These are phyloP conservation scores for Neurospora terricola DNA, from an alignment of 495 filamentous ascomycete genomes.

Conservation along the genomic window DNA sequence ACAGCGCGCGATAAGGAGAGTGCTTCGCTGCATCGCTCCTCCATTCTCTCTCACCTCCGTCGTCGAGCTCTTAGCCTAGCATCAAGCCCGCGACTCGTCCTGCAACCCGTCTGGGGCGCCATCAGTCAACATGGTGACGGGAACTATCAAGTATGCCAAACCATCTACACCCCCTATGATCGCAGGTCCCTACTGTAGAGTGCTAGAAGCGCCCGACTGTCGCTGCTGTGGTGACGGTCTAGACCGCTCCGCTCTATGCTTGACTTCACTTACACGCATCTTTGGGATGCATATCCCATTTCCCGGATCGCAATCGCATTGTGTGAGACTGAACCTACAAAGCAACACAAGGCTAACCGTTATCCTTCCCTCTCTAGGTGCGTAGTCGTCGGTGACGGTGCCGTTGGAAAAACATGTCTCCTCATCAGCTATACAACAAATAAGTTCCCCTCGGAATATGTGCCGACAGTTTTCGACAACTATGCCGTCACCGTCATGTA, in stretches of 20 bases:
- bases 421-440: conserved; percentile 99
- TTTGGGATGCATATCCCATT: neutral
- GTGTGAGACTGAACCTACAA: neutral
- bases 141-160: conserved; percentile 68
- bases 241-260: neutral
- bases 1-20: conserved; percentile 17
- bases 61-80: conserved; percentile 8
- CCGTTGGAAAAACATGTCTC: conserved; percentile 96
- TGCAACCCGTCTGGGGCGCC: conserved; percentile 19
- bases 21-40: conserved; percentile 11
- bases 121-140: conserved; percentile 59
- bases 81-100: conserved; percentile 12
- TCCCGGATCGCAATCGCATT: neutral
- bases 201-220: neutral
- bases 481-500: conserved; percentile 99
- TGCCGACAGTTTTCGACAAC: conserved; percentile 98
- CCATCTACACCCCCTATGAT: conserved; percentile 2
- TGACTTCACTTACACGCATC: neutral
- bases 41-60: conserved; percentile 7
- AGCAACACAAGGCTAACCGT: conserved; percentile 10
- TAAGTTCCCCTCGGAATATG: conserved; percentile 99
- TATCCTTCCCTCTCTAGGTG: conserved; percentile 47
- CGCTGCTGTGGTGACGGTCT: neutral
- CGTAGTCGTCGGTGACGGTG: conserved; percentile 98
- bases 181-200: too few species aligned